Percentiles rank a stretch among this genome's conserved stretches.
phyloP scores from a whole-genome alignment of 2,329 filamentous ascomycete species.

The Drechslerella dactyloides region DNA sequence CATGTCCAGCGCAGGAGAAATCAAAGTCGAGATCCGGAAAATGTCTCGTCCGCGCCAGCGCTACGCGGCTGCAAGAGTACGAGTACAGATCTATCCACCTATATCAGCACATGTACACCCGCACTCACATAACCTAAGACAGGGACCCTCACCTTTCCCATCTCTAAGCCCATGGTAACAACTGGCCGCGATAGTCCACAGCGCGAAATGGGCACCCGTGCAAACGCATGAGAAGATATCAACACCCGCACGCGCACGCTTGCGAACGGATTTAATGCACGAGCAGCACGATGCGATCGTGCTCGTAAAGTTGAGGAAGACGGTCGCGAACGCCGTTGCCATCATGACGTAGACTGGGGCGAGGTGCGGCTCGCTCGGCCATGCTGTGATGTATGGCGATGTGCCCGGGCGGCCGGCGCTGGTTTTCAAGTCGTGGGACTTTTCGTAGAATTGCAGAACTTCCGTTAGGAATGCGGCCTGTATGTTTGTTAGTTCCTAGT shows the following conservation, averaged over 20 bases:
- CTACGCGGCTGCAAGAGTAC: constrained; percentile 38
- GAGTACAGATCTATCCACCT: constrained; percentile 26
- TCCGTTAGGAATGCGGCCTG: constrained; percentile 28
- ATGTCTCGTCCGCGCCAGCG: constrained; percentile 34
- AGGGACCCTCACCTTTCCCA: constrained; percentile 20
- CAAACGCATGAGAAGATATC: constrained; percentile 37
- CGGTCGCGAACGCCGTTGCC: constrained; percentile 4
- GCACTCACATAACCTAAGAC: no score
- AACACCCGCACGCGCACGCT: neutral
- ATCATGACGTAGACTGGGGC: constrained; percentile 33
- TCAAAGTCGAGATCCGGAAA: constrained; percentile 37
- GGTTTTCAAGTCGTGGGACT: constrained; percentile 27
- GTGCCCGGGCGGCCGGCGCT: constrained; percentile 39
- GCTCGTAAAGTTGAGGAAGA: constrained; percentile 14
- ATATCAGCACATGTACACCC: no score
- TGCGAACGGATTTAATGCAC: constrained; percentile 5
- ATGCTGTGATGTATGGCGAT: constrained; percentile 42
- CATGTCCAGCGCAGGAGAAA: constrained; percentile 36
- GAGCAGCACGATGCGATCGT: constrained; percentile 36
- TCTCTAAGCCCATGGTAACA: constrained; percentile 31
- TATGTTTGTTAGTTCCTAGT: neutral
- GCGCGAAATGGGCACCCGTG: neutral
- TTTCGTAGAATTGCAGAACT: constrained; percentile 24
- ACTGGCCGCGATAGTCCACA: constrained; percentile 30
- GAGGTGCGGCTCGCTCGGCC: constrained; percentile 31